Evolutionary conservation across 768 basidiomycete genomes (phyloP), one percentile per base, ranked within the genome.

Genomic region (Collybia sordida): DNA sequence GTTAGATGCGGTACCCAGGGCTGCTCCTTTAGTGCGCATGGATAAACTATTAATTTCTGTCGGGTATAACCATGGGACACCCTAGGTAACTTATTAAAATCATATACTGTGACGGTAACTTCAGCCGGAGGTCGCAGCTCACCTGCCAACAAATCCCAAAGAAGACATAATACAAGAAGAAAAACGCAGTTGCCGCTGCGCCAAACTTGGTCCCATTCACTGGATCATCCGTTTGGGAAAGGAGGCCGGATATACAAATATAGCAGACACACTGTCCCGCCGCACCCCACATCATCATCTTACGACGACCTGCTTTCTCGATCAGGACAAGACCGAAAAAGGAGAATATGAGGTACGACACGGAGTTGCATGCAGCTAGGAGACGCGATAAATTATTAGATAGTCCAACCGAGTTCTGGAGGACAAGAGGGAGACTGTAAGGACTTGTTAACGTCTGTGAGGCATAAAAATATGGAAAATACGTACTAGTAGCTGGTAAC

Each of bases 71-170:
- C 77, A 77, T 1, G 75, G 75, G 1, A 78, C 73, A 17, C 76
- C 75, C 73, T 77, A 35, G 39, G 19, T 19, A 27, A 23, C 12
- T 39, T 21, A 14, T 19, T 22, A 42, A 41, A n/a, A 11, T 4
- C 28, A 27, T 3, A 38, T n/a, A 36, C 4, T n/a, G n/a, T n/a
- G n/a, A n/a, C n/a, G n/a, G n/a, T n/a, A n/a, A n/a, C n/a, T 42
- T 31, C 15, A 12, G 4, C 18, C 7, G 17, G 35, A 15, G 14
- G 3, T 22, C 31, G 35, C 14, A 19, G 42, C 64, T 57, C 42
- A 74, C 76, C 73, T 78, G 78, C 78, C 78, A 79, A 49, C 75
- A 77, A 35, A 79, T 70, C 6, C 76, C 76, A 56, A 78, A 79
- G 62, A 76, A 77, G 0, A 79, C 58, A 44, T 79, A 78, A 54